Conservation (phyloP, 1,284 basidiomycete genomes). For the Ustilago sp. region DNA sequence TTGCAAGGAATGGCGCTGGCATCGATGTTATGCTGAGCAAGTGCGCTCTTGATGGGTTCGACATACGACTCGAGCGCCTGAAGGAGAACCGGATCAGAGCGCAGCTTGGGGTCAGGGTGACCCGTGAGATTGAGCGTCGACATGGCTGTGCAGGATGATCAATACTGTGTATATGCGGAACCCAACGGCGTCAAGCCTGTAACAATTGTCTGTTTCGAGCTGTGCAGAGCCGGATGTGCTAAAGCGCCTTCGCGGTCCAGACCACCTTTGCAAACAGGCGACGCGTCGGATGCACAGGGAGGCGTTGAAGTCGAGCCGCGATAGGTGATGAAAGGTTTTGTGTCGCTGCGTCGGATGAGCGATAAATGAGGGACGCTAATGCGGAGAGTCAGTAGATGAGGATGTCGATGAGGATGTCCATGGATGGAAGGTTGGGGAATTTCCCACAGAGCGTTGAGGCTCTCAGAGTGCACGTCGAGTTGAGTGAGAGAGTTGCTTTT, state of each 20-base stretch:
- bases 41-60: conserved; percentile 45
- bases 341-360: not conserved
- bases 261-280: not conserved
- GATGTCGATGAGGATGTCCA: not conserved
- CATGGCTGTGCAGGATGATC: conserved; percentile 13
- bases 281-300: conserved; percentile 7
- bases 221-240: not conserved
- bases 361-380: not conserved
- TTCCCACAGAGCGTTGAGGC: conserved; percentile 1
- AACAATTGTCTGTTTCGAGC: not conserved
- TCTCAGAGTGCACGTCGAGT: conserved; percentile 11
- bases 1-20: conserved; percentile 27
- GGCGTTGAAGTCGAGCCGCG: not conserved
- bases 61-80: conserved; percentile 50
- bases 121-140: conserved; percentile 56
- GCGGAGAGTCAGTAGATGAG: not conserved
- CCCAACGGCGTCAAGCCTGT: not conserved
- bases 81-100: conserved; percentile 39
- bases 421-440: conserved; percentile 4
- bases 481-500: not conserved
- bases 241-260: conserved; percentile 2
- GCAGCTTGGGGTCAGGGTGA: conserved; percentile 47
- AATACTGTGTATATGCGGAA: not conserved
- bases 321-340: not conserved
- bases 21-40: conserved; percentile 23